phyloP scores from a whole-genome alignment of 2,329 filamentous ascomycete genomes.

The Tolypocladium endophyticum region DNA sequence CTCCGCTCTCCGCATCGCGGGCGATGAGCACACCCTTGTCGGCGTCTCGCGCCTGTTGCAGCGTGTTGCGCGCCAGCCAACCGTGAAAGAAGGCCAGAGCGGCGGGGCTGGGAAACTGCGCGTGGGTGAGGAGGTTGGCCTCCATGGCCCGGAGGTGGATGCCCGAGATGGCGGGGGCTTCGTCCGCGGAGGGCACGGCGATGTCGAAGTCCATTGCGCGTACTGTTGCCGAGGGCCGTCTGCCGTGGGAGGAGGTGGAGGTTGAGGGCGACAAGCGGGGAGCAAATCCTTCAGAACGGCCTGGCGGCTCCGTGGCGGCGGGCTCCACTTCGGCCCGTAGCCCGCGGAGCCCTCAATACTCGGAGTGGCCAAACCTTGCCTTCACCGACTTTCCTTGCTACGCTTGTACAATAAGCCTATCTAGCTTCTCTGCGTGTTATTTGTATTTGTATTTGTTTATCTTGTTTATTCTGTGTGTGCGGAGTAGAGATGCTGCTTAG shows the following conservation, averaged over 20 bases:
- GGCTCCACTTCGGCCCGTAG: neutral
- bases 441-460: too few species aligned
- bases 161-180: conserved; percentile 13
- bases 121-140: conserved; percentile 25
- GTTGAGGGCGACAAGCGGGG: neutral
- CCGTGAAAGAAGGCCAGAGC: conserved; percentile 16
- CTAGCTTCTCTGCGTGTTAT: too few species aligned
- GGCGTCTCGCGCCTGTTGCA: conserved; percentile 14
- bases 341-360: neutral
- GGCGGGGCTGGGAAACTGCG: conserved; percentile 25
- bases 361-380: neutral
- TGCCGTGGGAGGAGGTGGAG: neutral
- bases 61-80: conserved; percentile 20
- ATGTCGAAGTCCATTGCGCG: conserved; percentile 17
- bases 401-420: too few species aligned
- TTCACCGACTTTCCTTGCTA: neutral
- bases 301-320: neutral
- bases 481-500: too few species aligned
- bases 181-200: conserved; percentile 12
- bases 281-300: neutral
- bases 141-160: conserved; percentile 29
- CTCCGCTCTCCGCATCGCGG: conserved; percentile 14
- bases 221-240: neutral
- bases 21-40: conserved; percentile 23
- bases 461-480: too few species aligned